Evolutionary conservation across 306 rosid species (phyloP), one percentile per base, ranked within the genome.

Genomic region (Vigna trinervia): DNA sequence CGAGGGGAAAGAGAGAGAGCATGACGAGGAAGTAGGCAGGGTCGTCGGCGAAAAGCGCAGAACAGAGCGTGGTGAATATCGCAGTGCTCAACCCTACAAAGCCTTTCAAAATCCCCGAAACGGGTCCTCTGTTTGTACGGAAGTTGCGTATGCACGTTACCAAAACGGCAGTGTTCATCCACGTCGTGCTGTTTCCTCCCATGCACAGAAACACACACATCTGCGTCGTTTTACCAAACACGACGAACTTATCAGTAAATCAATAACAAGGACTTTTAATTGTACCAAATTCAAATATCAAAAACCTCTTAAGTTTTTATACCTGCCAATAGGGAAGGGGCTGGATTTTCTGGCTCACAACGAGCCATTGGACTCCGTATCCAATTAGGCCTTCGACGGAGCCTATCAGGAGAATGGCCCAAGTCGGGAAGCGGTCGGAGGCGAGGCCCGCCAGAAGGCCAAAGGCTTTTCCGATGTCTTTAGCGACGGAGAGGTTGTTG

Each of bases 121-220:
- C 98, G 0, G 98, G 98, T 1, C 98, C 98, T 39, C 98, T 75
- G 86, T 93, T 93, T 12, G 69, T 74, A 4, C 93, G 86, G 74
- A 93, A 93, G 81, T 93, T 93, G 0, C 98, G 74, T 13, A 93
- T 91, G 77, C 89, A 91, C 0, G 98, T 93, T 1, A 93, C 98
- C 19, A 93, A 69, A 23, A 93, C 87, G 11, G 98, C 98, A 71
- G 98, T 95, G 96, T 95, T 95, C 98, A 95, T 92, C 98, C 98
- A 95, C 1, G 98, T 95, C 0, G 98, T 85, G 85, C 97, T 92
- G 70, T 92, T 95, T 4, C 98, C 98, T 51, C 98, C 98, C 96
- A 92, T 74, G 84, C 98, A 95, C 19, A 95, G 65, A 68, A 89
- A 89, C 26, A 95, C 70, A 8, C 97, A 87, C 97, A 95, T 92